phyloP scores from a whole-genome alignment of 495 filamentous ascomycete genomes.

The Tuber melanosporum region DNA sequence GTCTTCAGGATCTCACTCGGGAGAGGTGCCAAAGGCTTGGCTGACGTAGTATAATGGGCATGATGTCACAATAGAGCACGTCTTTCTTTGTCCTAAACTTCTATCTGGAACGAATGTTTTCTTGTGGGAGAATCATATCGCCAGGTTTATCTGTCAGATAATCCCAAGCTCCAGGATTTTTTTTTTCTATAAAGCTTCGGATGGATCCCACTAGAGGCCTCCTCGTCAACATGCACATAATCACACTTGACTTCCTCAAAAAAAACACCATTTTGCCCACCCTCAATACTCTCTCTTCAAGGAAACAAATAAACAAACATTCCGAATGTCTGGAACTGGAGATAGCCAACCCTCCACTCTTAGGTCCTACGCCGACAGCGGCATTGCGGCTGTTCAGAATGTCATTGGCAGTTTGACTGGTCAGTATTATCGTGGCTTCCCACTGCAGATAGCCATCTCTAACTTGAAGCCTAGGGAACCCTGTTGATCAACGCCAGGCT shows the following conservation, averaged over 20 bases:
- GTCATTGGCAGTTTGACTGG: conserved; percentile 70
- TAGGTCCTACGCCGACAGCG: conserved; percentile 74
- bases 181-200: conserved; percentile 14
- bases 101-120: not conserved
- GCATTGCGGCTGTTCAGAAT: conserved; percentile 64
- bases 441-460: not conserved
- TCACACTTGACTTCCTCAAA: conserved; percentile 8
- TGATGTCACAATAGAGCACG: conserved; percentile 27
- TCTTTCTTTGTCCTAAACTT: not conserved
- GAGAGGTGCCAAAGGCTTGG: conserved; percentile 16
- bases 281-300: conserved; percentile 10
- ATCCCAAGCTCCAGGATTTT: not conserved
- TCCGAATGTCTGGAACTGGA: conserved; percentile 25
- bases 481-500: conserved; percentile 45
- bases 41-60: conserved; percentile 15
- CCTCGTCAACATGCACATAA: not conserved
- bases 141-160: not conserved
- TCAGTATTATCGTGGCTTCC: conserved; percentile 39
- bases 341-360: conserved; percentile 58
- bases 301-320: conserved; percentile 12
- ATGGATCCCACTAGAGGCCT: not conserved
- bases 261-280: not conserved
- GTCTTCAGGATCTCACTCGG: not conserved
- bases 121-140: not conserved
- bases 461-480: conserved; percentile 31